Evolutionary conservation across 225 moss, liverwort and hornwort species (phyloP).

Genomic region (Neckera pumila): DNA sequence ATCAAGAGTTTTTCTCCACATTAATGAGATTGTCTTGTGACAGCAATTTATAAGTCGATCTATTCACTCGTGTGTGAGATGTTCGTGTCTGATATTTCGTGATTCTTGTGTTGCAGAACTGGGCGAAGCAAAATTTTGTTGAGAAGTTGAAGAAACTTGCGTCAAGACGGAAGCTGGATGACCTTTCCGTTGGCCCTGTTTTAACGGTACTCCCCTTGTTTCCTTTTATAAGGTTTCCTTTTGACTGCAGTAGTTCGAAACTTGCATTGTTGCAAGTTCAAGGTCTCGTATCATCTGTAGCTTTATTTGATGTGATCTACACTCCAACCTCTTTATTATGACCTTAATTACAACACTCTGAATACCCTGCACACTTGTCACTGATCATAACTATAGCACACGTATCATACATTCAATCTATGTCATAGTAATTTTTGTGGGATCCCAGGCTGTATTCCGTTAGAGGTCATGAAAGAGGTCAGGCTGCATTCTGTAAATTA

Average conservation of each 20-base stretch:
- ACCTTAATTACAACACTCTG: neutral
- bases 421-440: neutral
- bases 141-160: constrained; percentile 71
- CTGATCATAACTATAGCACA: neutral
- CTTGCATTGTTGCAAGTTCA: neutral
- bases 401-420: neutral
- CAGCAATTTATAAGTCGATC: neutral
- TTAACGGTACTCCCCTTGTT: constrained; percentile 44
- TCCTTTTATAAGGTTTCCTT: neutral
- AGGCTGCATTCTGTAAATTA: neutral
- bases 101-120: constrained; percentile 50
- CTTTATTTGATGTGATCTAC: neutral
- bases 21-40: neutral
- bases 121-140: constrained; percentile 62
- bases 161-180: constrained; percentile 62
- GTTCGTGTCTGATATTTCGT: neutral
- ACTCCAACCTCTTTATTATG: neutral
- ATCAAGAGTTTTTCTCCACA: neutral
- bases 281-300: neutral
- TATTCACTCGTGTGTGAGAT: neutral
- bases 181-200: constrained; percentile 91
- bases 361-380: neutral
- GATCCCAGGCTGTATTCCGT: neutral
- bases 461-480: neutral
- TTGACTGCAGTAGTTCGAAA: neutral